Evolutionary conservation across 2,329 filamentous ascomycete genomes (phyloP).

Genomic region (Aspergillus sp.): DNA sequence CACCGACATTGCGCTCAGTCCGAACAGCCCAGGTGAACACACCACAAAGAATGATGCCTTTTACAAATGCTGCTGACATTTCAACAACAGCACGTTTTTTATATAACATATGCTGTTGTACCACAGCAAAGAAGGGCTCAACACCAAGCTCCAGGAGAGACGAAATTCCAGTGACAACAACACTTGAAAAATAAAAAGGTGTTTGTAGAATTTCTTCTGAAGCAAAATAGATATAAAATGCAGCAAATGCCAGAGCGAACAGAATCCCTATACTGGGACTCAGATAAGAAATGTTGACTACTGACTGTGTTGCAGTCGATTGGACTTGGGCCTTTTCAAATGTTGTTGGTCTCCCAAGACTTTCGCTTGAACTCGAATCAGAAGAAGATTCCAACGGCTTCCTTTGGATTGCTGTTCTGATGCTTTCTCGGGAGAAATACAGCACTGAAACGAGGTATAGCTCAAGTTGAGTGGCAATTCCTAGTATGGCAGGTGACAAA

Average conservation of each 20-base stretch:
- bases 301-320: slow-evolving; percentile 55
- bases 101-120: slow-evolving; percentile 77
- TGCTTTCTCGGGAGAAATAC: slow-evolving; percentile 87
- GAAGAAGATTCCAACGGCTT: slow-evolving; percentile 46
- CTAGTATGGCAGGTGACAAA: slow-evolving; percentile 78
- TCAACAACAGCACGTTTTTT: slow-evolving; percentile 77
- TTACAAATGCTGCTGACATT: slow-evolving; percentile 70
- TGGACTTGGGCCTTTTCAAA: too few species aligned
- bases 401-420: slow-evolving; percentile 86
- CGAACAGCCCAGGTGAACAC: slow-evolving; percentile 61
- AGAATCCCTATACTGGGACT: slow-evolving; percentile 64
- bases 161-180: slow-evolving; percentile 53
- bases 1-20: slow-evolving; percentile 56
- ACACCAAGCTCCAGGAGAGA: slow-evolving; percentile 71
- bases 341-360: too few species aligned
- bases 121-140: slow-evolving; percentile 84
- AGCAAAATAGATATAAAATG: slow-evolving; percentile 59
- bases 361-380: too few species aligned
- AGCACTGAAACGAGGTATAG: slow-evolving; percentile 90
- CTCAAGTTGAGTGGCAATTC: slow-evolving; percentile 83
- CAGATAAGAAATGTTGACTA: slow-evolving; percentile 85
- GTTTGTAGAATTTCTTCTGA: slow-evolving; percentile 50
- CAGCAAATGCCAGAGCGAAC: slow-evolving; percentile 60
- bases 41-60: slow-evolving; percentile 70
- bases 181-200: slow-evolving; percentile 58